These are phyloP conservation scores for Leucocoprinus sp. DNA, from an alignment of 768 basidiomycete species.

Conservation along the genomic window DNA sequence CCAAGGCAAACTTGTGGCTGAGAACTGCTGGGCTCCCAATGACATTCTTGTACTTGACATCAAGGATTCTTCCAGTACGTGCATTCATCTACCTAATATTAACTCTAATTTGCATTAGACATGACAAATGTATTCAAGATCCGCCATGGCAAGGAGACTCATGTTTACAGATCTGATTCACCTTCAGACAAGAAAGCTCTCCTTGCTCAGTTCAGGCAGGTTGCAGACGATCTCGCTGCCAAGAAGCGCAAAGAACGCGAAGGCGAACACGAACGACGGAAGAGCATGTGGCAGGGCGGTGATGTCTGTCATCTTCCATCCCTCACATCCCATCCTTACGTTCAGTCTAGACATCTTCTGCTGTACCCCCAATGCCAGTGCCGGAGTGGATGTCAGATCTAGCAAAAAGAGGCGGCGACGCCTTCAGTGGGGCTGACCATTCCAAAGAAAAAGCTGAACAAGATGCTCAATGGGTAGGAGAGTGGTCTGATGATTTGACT, in stretches of 20 bases:
- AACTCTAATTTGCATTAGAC: slow-evolving; percentile 23
- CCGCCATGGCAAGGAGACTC: slow-evolving; percentile 85
- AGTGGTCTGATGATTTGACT: slow-evolving; percentile 86
- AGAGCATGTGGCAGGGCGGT: slow-evolving; percentile 56
- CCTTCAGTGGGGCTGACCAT: slow-evolving; percentile 29
- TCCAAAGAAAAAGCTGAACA: slow-evolving; percentile 72
- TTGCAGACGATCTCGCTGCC: slow-evolving; percentile 84
- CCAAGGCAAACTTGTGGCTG: slow-evolving; percentile 81
- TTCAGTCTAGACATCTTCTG: slow-evolving; percentile 21
- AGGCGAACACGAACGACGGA: slow-evolving; percentile 84
- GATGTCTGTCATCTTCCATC: slow-evolving; percentile 19
- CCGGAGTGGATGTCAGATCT: slow-evolving; percentile 77
- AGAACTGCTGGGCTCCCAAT: slow-evolving; percentile 85
- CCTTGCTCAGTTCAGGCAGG: slow-evolving; percentile 79
- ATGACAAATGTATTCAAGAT: slow-evolving; percentile 99
- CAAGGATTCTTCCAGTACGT: slow-evolving; percentile 85
- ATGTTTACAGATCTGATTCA: slow-evolving; percentile 85
- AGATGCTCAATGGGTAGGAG: slow-evolving; percentile 81
- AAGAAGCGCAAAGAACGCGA: slow-evolving; percentile 91
- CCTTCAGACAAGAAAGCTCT: slow-evolving; percentile 80
- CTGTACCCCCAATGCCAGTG: slow-evolving; percentile 52
- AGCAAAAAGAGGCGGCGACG: slow-evolving; percentile 44
- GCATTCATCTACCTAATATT: slow-evolving; percentile 6
- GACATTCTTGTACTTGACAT: slow-evolving; percentile 96
- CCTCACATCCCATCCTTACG: background rate